Evolutionary conservation across 208 protist species (phyloP), one percentile per base, ranked within the genome.

Genomic region (Crithidia bombi): DNA sequence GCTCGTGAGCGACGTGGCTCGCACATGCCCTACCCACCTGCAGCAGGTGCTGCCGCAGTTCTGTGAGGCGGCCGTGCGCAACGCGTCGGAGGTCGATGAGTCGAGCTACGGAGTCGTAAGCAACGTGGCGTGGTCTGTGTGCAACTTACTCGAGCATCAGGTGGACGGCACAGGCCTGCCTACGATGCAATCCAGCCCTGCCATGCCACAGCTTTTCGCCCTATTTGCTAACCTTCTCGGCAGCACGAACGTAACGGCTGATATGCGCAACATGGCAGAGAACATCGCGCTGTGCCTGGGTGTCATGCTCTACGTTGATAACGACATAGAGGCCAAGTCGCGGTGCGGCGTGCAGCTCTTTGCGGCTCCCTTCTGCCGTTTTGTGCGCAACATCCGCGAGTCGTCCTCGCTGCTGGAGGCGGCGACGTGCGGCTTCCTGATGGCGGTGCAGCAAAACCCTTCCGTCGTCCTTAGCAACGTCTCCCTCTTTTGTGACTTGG

Each of bases 261-360:
- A 94, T 32, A 91, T 93, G 87, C 80, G 86, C 25, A 94, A 92
- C 68, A 93, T 93, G 88, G 85, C 82, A 5, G 91, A 96, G 65
- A 96, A 96, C 62, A 73, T 93, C 47, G 68, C 80, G 17, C 74
- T 93, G 33, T 92, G 78, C 73, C 71, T 96, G 12, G 91, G 91
- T 19, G 62, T 89, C 30, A 86, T 90, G 71, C 64, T 94, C 3
- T 92, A 87, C 69, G 57, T 67, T 25, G 81, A 89, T 44, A 51
- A 58, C 19, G 81, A 86, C 0, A 39, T 96, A 15, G 79, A 82
- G 59, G n/a, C 50, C 2, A 78, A 82, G 50, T 25, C 83, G 25
- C 68, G 78, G 26, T 88, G 77, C 73, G 41, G 70, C 25, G 66
- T 86, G 23, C 64, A 66, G 19, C 28, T 72, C 33, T 92, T 96